These are phyloP conservation scores for Penicillium italicum DNA, from an alignment of 2,329 filamentous ascomycete species.

Conservation along the genomic window DNA sequence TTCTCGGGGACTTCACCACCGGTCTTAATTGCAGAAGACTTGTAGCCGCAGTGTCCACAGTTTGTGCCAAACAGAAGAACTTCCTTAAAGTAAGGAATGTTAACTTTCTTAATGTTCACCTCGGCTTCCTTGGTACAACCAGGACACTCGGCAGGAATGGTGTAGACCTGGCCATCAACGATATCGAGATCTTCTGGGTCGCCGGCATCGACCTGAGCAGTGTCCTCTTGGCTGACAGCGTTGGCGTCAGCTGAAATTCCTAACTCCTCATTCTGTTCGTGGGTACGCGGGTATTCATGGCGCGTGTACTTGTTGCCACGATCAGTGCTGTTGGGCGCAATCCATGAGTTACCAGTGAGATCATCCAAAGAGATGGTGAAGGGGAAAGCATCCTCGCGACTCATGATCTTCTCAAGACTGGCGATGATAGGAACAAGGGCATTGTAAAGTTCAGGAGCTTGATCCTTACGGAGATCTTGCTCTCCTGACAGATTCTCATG, in stretches of 20 bases:
- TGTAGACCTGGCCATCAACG: slow-evolving; percentile 86
- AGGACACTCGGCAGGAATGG: slow-evolving; percentile 86
- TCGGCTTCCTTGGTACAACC: slow-evolving; percentile 90
- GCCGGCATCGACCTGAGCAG: slow-evolving; percentile 38
- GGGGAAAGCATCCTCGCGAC: slow-evolving; percentile 71
- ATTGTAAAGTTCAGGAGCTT: slow-evolving; percentile 71
- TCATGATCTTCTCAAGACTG: slow-evolving; percentile 72
- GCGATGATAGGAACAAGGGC: slow-evolving; percentile 75
- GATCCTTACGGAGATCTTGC: slow-evolving; percentile 75
- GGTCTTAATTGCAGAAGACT: slow-evolving; percentile 96
- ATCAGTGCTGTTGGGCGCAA: slow-evolving; percentile 72
- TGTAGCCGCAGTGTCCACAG: slow-evolving; percentile 88
- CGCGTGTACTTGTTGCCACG: slow-evolving; percentile 88
- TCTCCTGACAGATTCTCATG: slow-evolving; percentile 75
- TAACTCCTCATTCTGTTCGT: slow-evolving; percentile 81
- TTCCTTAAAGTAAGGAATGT: slow-evolving; percentile 73
- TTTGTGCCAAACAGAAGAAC: slow-evolving; percentile 93
- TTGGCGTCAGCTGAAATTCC: slow-evolving; percentile 59
- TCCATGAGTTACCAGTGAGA: slow-evolving; percentile 92
- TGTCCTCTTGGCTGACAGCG: slow-evolving; percentile 30
- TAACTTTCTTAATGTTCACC: slow-evolving; percentile 5
- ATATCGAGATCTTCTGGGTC: slow-evolving; percentile 72
- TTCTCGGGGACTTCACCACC: slow-evolving; percentile 85
- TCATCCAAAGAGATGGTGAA: slow-evolving; percentile 89
- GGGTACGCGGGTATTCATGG: slow-evolving; percentile 74